Evolutionary conservation across 352 stramenopile genomes (phyloP), one percentile per base, ranked within the genome.

Genomic region (Phytophthora chlamydospora): DNA sequence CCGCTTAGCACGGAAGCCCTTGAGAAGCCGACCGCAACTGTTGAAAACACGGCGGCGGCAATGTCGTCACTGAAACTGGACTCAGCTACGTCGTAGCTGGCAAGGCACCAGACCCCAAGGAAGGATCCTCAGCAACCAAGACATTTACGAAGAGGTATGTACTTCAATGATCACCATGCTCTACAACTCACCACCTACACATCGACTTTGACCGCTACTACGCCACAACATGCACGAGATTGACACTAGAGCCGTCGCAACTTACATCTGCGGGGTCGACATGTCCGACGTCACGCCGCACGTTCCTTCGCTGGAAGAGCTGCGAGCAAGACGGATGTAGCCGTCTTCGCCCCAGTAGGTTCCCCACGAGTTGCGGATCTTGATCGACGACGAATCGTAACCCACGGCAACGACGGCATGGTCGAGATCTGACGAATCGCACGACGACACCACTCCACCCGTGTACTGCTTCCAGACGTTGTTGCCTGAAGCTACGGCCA

Each of bases 291-390:
- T 56, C 68, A 86, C 73, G 66, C 65, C 66, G 51, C 68, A 86
- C 56, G 59, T 84, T 45, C 79, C 87, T 24, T 68, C 73, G 40
- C 58, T 75, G 27, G 42, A 69, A 14, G 66, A 88, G 67, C 79
- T 68, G 82, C 46, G 91, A 21, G 89, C 73, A 12, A 99, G 83
- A 49, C 84, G 83, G 46, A 99, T 96, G 83, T 97, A 98, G 38
- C 96, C 97, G 35, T 85, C 66, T 52, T 95, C 21, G 21, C 21
- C 21, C 92, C 94, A 98, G 39, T 66, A 54, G 2, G 49, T 61
- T 13, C 97, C 97, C 97, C 97, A 99, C 38, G 96, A 98, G 76
- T 99, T 99, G 60, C 97, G 98, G 27, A 99, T 89, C 73, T 98
- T 98, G 85, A 94, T 97, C 11, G 78, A 77, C 3, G 77, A 82